phyloP scores from a whole-genome alignment of 768 basidiomycete genomes.

The Mycena epipterygia region DNA sequence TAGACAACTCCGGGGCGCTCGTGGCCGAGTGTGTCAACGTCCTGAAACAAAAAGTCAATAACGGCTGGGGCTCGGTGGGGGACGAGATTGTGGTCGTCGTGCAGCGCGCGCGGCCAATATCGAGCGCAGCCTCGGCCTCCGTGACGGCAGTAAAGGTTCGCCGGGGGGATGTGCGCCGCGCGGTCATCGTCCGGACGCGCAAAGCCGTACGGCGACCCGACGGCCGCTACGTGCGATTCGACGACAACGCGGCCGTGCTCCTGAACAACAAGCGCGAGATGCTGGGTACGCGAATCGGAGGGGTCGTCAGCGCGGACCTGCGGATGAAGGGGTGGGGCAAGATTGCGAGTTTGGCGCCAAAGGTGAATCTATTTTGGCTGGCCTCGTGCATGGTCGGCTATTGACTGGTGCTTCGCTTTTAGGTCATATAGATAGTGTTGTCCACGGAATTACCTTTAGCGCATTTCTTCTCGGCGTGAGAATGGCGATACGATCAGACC shows the following conservation, averaged over 20 bases:
- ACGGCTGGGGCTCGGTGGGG: constrained; percentile 93
- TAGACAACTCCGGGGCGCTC: constrained; percentile 97
- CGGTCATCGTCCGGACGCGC: constrained; percentile 94
- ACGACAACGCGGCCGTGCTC: constrained; percentile 96
- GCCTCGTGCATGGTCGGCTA: constrained; percentile 6
- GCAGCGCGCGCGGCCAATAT: constrained; percentile 88
- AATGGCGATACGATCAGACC: not conserved
- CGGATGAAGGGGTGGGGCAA: constrained; percentile 95
- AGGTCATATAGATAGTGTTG: constrained; percentile 25
- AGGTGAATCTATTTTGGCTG: constrained; percentile 62
- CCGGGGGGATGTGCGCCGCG: constrained; percentile 94
- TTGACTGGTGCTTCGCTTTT: constrained; percentile 2
- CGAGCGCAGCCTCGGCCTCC: constrained; percentile 73
- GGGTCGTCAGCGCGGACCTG: constrained; percentile 92
- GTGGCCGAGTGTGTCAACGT: constrained; percentile 97
- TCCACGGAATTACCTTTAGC: not conserved
- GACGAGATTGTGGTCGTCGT: constrained; percentile 98
- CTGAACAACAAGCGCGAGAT: constrained; percentile 97
- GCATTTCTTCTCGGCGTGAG: not conserved
- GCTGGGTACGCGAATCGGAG: constrained; percentile 94
- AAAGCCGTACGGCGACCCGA: constrained; percentile 90
- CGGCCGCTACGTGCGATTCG: constrained; percentile 89
- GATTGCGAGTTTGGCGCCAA: constrained; percentile 92
- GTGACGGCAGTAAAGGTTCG: constrained; percentile 91
- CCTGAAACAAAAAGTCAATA: constrained; percentile 95